A percentile compares a stretch with the other conserved stretches of the same genome.
phyloP scores from a whole-genome alignment of 768 basidiomycete species.

The Terana coerulea region DNA sequence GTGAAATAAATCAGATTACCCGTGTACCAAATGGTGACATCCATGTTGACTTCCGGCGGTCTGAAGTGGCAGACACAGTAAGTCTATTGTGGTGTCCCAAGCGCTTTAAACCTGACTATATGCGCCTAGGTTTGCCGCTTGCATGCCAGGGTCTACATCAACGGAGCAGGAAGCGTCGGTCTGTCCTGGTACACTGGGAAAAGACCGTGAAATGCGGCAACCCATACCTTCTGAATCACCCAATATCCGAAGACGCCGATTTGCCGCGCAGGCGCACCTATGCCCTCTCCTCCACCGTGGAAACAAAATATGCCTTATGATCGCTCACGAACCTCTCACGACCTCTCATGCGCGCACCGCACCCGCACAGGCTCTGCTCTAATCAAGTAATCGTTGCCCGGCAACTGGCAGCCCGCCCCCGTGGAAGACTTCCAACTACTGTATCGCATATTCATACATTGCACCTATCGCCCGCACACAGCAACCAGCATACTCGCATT shows the following conservation, averaged over 20 bases:
- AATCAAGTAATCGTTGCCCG: neutral
- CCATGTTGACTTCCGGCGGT: slow-evolving; percentile 69
- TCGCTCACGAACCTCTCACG: slow-evolving; percentile 6
- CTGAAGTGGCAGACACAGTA: slow-evolving; percentile 80
- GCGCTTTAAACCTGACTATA: slow-evolving; percentile 9
- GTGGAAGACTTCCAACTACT: neutral
- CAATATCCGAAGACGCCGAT: neutral
- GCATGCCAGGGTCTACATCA: slow-evolving; percentile 69
- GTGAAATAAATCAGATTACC: slow-evolving; percentile 68
- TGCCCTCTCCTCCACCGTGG: neutral
- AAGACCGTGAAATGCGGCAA: slow-evolving; percentile 27
- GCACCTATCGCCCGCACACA: neutral
- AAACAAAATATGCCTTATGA: slow-evolving; percentile 8
- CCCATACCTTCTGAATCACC: neutral
- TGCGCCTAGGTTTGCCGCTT: slow-evolving; percentile 65
- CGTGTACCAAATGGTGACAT: slow-evolving; percentile 76
- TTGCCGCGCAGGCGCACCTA: neutral
- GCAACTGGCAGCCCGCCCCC: no score
- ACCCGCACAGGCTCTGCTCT: neutral
- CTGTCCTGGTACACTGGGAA: slow-evolving; percentile 71
- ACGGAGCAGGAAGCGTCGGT: slow-evolving; percentile 73
- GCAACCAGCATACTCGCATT: neutral
- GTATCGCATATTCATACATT: neutral
- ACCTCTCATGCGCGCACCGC: neutral
- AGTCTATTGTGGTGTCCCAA: slow-evolving; percentile 22